These are phyloP conservation scores for Drosera capensis DNA, from an alignment of 148 eudicot genomes.

Conservation along the genomic window DNA sequence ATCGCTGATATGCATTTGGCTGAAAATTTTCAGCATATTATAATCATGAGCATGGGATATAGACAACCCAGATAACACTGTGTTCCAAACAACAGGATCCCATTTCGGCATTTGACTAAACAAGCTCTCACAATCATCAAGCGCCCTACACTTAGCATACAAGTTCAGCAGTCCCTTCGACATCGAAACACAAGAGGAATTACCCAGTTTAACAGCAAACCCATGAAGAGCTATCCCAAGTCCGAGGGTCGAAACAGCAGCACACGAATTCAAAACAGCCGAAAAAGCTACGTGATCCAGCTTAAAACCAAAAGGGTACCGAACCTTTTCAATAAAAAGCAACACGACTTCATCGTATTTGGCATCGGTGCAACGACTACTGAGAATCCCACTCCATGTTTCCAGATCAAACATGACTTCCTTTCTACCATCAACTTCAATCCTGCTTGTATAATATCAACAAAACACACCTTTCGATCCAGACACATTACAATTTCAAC, in stretches of 20 bases:
- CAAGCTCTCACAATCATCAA: constrained; percentile 37
- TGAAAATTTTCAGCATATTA: constrained; percentile 33
- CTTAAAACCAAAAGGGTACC: constrained; percentile 17
- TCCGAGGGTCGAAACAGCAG: constrained; percentile 18
- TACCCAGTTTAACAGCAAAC: constrained; percentile 41
- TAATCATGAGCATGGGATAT: constrained; percentile 31
- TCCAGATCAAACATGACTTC: constrained; percentile 9
- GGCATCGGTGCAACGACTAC: constrained; percentile 14
- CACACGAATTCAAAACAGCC: constrained; percentile 41
- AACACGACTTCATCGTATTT: constrained; percentile 10
- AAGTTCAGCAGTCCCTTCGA: constrained; percentile 60
- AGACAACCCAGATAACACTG: constrained; percentile 51
- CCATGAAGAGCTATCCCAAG: constrained; percentile 48
- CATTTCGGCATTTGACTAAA: constrained; percentile 16
- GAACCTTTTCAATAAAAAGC: constrained; percentile 13
- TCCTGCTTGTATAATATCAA: too few species aligned
- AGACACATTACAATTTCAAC: neutral
- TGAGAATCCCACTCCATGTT: constrained; percentile 21
- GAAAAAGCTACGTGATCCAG: constrained; percentile 32
- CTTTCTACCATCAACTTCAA: neutral
- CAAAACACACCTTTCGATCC: neutral
- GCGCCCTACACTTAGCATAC: constrained; percentile 45
- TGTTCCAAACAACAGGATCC: constrained; percentile 59
- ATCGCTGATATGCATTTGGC: constrained; percentile 19
- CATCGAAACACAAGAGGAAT: constrained; percentile 34